These are phyloP conservation scores for Volvariella surrecta DNA, from an alignment of 1,284 basidiomycete species.

Conservation along the genomic window DNA sequence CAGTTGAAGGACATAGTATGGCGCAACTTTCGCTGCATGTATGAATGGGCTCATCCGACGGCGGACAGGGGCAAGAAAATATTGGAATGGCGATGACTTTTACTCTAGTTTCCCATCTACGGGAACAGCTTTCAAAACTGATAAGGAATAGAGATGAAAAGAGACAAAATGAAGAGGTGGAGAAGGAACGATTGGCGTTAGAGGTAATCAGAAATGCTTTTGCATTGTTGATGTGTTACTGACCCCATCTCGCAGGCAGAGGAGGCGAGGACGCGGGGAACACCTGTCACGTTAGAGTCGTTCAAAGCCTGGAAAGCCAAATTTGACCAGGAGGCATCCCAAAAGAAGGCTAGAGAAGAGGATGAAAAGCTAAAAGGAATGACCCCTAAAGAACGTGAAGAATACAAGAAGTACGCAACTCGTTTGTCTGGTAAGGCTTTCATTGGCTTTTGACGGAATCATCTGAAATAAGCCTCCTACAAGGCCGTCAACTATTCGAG, in stretches of 20 bases:
- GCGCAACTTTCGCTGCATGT: constrained; percentile 9
- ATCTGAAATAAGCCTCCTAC: constrained; percentile 6
- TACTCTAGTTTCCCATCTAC: constrained; percentile 81
- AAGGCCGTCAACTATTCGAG: constrained; percentile 88
- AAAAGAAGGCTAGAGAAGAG: constrained; percentile 61
- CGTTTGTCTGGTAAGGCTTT: constrained; percentile 60
- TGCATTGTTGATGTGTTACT: constrained; percentile 3
- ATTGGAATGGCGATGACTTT: constrained; percentile 98
- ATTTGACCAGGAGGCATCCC: constrained; percentile 65
- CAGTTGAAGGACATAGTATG: constrained; percentile 61
- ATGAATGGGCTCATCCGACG: not conserved
- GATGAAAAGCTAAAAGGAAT: constrained; percentile 76
- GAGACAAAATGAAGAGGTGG: constrained; percentile 53
- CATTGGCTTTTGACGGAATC: constrained; percentile 6
- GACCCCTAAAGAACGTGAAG: constrained; percentile 84
- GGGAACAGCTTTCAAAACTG: constrained; percentile 68
- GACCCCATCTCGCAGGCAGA: constrained; percentile 57
- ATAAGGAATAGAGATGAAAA: constrained; percentile 52
- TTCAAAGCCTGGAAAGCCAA: constrained; percentile 78
- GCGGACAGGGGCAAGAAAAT: constrained; percentile 75
- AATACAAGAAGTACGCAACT: constrained; percentile 59
- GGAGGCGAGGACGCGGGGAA: constrained; percentile 83
- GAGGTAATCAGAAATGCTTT: constrained; percentile 42
- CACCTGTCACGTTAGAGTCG: constrained; percentile 76
- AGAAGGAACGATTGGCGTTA: constrained; percentile 64